Evolutionary conservation across 805 yeast species (phyloP).

Genomic region (Danielia oregonensis): DNA sequence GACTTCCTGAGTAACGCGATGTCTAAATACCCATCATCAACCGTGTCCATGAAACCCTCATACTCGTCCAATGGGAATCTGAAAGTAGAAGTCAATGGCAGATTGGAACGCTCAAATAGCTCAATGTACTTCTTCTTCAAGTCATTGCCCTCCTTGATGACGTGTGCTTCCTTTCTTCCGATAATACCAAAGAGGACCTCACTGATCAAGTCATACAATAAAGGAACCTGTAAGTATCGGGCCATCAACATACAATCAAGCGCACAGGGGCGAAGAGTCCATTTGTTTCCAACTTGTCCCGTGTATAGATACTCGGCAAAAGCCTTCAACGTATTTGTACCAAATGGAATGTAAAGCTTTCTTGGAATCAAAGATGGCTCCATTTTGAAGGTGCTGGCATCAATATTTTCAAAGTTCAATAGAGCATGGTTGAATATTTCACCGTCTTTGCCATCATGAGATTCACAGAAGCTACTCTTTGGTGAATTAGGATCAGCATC

Average conservation of each 20-base stretch:
- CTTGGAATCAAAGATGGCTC: conserved; percentile 69
- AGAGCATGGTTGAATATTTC: conserved; percentile 17
- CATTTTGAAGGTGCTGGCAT: conserved; percentile 32
- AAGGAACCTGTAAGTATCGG: conserved; percentile 64
- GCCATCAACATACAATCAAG: conserved; percentile 61
- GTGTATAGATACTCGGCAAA: conserved; percentile 72
- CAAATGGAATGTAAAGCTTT: conserved; percentile 63
- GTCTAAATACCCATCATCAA: conserved; percentile 66
- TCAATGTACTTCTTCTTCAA: conserved; percentile 28
- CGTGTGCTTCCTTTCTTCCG: conserved; percentile 59
- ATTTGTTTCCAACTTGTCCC: conserved; percentile 73
- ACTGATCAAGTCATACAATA: conserved; percentile 63
- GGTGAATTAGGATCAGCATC: neutral
- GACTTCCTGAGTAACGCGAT: conserved; percentile 49
- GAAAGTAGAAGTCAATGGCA: conserved; percentile 21
- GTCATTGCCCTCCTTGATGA: conserved; percentile 38
- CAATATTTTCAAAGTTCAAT: conserved; percentile 31
- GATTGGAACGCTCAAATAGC: conserved; percentile 22
- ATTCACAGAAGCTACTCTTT: neutral
- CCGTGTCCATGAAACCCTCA: conserved; percentile 52
- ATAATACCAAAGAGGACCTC: conserved; percentile 69
- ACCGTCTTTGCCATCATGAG: conserved; percentile 6
- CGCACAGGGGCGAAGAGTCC: conserved; percentile 69
- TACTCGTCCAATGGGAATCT: conserved; percentile 46
- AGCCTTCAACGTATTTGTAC: conserved; percentile 58